Evolutionary conservation across 345 rosid genomes (phyloP).

Genomic region (Eucalyptus victrix): DNA sequence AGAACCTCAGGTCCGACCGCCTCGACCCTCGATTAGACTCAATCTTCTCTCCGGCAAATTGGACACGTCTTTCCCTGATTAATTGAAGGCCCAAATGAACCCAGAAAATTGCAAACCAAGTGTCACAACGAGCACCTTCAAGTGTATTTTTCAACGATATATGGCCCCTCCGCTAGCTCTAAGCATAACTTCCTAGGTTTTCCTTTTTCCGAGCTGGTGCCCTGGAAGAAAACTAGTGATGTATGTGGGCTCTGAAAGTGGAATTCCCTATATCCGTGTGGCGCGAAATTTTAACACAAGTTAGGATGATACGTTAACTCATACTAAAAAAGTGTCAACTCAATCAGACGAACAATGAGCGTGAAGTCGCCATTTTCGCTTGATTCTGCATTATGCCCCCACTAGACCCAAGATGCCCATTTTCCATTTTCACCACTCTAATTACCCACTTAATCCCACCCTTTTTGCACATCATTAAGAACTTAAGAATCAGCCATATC

Average conservation of each 20-base stretch:
- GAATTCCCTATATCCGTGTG: not conserved
- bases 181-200: not conserved
- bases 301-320: not conserved
- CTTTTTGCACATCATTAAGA: not conserved
- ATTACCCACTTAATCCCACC: not conserved
- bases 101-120: not conserved
- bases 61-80: not conserved
- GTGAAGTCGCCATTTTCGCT: rapidly evolving
- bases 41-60: not conserved
- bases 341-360: not conserved
- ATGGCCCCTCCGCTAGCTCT: not conserved
- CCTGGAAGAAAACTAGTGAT: not conserved
- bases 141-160: not conserved
- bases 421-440: not conserved
- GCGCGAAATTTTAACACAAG: not conserved
- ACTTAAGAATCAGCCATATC: not conserved
- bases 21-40: not conserved
- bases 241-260: not conserved
- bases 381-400: not conserved
- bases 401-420: not conserved
- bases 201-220: not conserved
- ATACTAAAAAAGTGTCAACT: not conserved
- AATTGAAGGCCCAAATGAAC: not conserved
- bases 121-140: not conserved
- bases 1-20: not conserved